phyloP scores from a whole-genome alignment of 768 basidiomycete genomes.

The Boletus bicolor region DNA sequence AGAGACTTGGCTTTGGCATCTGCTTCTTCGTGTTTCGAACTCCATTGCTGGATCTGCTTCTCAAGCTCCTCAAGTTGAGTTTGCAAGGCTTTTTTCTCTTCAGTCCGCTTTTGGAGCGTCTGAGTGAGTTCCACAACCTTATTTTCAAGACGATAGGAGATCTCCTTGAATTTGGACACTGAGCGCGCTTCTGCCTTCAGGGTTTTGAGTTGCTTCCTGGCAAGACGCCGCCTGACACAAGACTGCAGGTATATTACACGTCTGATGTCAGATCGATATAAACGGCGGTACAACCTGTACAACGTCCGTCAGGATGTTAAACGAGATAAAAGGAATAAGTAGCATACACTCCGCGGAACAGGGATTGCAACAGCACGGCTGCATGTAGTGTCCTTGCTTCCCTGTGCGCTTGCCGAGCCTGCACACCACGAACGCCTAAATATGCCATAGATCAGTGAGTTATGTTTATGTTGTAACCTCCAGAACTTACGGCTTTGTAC shows the following conservation, averaged over 20 bases:
- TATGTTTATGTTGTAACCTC: not conserved
- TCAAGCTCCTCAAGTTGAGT: conserved; percentile 75
- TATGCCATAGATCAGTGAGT: conserved; percentile 5
- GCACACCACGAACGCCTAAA: conserved; percentile 71
- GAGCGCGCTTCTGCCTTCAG: conserved; percentile 93
- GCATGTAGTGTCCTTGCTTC: conserved; percentile 57
- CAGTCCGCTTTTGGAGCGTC: conserved; percentile 81
- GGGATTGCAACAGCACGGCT: conserved; percentile 72
- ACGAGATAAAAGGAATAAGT: conserved; percentile 18
- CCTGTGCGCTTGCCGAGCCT: conserved; percentile 58
- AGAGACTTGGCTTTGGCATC: conserved; percentile 72
- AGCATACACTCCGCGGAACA: conserved; percentile 86
- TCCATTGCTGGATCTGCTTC: conserved; percentile 82
- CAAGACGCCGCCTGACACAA: conserved; percentile 84
- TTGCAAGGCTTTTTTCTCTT: conserved; percentile 87
- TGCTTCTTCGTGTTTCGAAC: conserved; percentile 82
- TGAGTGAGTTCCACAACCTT: conserved; percentile 99
- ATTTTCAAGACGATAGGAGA: conserved; percentile 96
- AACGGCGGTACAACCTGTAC: conserved; percentile 51
- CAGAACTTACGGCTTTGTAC: conserved; percentile 80
- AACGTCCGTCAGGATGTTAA: conserved; percentile 3
- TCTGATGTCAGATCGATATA: conserved; percentile 56
- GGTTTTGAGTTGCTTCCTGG: conserved; percentile 78
- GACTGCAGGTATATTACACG: conserved; percentile 86
- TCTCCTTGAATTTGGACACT: conserved; percentile 97